Evolutionary conservation across 225 moss, liverwort and hornwort genomes (phyloP).

Genomic region (Marchantia polymorpha): DNA sequence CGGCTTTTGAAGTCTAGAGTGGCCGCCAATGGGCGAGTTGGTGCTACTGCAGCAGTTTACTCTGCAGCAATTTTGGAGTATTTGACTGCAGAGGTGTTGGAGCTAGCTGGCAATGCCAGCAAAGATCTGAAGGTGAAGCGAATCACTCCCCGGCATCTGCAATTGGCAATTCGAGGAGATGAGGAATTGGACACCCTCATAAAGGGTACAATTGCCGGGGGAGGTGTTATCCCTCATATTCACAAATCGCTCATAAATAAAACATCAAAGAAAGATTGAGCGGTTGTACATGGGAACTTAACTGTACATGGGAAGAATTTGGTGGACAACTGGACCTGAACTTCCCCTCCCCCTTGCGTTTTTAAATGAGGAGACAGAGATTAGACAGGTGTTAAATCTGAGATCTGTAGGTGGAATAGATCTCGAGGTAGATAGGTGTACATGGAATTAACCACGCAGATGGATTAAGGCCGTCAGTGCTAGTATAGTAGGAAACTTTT

Average conservation of each 20-base stretch:
- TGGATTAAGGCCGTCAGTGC: background rate
- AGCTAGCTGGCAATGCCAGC: constrained; percentile 89
- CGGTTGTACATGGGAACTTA: too few species aligned
- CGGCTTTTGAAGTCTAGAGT: constrained; percentile 78
- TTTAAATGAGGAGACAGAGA: background rate
- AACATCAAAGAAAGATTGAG: constrained; percentile 81
- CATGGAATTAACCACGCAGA: background rate
- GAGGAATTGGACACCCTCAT: constrained; percentile 78
- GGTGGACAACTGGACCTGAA: background rate
- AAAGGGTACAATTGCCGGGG: constrained; percentile 85
- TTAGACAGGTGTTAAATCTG: background rate
- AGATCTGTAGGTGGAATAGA: background rate
- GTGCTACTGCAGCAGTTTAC: constrained; percentile 86
- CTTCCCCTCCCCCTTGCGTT: background rate
- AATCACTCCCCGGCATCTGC: constrained; percentile 81
- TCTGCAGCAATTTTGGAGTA: constrained; percentile 91
- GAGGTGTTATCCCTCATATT: constrained; percentile 47
- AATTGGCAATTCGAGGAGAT: constrained; percentile 79
- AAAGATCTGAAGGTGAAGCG: constrained; percentile 96
- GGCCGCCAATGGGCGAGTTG: constrained; percentile 85
- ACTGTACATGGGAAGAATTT: constrained; percentile 25
- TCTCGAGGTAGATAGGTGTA: constrained; percentile 15
- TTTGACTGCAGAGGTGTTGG: constrained; percentile 83
- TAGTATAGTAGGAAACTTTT: background rate
- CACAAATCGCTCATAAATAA: constrained; percentile 76